Evolutionary conservation across 78 protist species (phyloP).

Genomic region (Dictyostelium firmibasis): DNA sequence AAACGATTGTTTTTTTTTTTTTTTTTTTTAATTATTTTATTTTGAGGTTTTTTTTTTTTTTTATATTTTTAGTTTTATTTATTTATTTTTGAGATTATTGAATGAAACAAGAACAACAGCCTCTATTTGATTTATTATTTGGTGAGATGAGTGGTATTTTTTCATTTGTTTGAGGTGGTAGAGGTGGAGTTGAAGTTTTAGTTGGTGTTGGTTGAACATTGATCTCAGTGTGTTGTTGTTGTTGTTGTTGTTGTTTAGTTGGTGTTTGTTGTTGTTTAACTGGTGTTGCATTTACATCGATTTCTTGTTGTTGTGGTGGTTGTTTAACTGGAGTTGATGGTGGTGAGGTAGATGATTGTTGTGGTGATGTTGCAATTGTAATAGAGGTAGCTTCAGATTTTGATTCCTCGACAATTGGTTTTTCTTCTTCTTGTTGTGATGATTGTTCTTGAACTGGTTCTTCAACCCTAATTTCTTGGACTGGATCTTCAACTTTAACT

Average conservation of each 20-base stretch:
- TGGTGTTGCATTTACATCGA: background rate
- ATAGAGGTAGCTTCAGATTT: background rate
- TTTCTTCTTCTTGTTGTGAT: background rate
- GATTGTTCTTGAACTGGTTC: background rate
- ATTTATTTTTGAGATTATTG: background rate
- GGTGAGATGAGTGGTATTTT: slow-evolving; percentile 18
- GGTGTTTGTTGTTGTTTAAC: slow-evolving; percentile 10
- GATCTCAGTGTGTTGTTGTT: background rate
- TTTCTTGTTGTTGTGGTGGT: slow-evolving; percentile 3
- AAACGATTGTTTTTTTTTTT: background rate
- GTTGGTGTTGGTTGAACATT: slow-evolving; percentile 35
- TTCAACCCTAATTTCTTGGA: background rate
- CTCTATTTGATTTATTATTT: background rate
- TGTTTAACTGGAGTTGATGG: slow-evolving; percentile 3
- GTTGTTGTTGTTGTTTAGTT: background rate
- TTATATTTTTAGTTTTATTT: background rate
- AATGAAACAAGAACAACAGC: slow-evolving; percentile 23
- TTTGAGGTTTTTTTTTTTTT: background rate
- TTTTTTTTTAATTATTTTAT: background rate
- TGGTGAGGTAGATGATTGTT: background rate
- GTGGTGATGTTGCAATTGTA: slow-evolving; percentile 24
- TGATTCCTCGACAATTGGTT: background rate
- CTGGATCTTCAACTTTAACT: background rate
- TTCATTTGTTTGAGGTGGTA: slow-evolving; percentile 7
- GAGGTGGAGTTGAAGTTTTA: slow-evolving; percentile 3